Evolutionary conservation across 2,329 filamentous ascomycete species (phyloP).

Genomic region (Setomelanomma holmii): DNA sequence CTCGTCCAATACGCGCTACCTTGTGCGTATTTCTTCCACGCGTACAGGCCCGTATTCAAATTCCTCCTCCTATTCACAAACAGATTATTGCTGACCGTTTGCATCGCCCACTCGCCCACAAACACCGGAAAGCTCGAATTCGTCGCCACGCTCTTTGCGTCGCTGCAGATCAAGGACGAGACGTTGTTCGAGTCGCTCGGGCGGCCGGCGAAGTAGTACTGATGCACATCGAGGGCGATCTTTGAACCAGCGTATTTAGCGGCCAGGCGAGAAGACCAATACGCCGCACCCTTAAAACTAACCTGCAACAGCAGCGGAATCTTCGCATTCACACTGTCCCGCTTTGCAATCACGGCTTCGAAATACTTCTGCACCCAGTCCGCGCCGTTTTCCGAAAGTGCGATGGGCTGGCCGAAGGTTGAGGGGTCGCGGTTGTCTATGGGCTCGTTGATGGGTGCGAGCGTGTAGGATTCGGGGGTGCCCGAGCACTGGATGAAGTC

Average conservation of each 20-base stretch:
- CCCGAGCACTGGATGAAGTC: background rate
- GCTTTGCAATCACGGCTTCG: conserved; percentile 6
- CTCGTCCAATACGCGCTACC: conserved; percentile 43
- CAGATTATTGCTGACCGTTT: conserved; percentile 43
- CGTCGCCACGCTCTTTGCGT: conserved; percentile 18
- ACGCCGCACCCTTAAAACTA: background rate
- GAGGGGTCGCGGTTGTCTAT: background rate
- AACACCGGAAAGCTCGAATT: conserved; percentile 32
- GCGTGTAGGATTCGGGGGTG: background rate
- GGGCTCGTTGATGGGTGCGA: background rate
- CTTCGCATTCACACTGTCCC: conserved; percentile 17
- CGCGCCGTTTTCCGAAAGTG: background rate
- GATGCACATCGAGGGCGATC: conserved; percentile 25
- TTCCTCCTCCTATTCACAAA: conserved; percentile 34
- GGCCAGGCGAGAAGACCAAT: background rate
- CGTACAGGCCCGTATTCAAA: conserved; percentile 43
- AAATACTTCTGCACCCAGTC: background rate
- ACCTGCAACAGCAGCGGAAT: conserved; percentile 13
- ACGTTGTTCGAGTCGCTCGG: conserved; percentile 17
- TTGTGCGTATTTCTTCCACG: conserved; percentile 40
- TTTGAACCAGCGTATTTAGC: conserved; percentile 16
- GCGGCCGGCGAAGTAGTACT: conserved; percentile 26
- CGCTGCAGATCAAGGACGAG: conserved; percentile 17
- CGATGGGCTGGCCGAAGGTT: background rate
- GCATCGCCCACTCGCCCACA: conserved; percentile 47